Base-by-base conservation (phyloP, 129 eudicot genomes). In the Glebionis coronaria region DNA sequence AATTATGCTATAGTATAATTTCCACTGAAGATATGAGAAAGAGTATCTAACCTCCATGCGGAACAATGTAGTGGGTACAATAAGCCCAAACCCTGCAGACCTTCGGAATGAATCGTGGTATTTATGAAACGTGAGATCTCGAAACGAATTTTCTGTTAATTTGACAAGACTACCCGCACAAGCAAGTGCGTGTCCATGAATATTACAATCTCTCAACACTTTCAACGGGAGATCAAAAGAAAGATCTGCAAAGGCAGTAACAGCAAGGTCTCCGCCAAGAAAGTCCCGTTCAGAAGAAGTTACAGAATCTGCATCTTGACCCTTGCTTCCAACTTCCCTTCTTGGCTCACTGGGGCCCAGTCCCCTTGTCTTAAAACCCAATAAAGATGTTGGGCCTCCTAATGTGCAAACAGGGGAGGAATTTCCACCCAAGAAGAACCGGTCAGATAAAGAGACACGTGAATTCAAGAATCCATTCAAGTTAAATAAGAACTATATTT, bases 221-320 rank as follows among this genome's bases (percentile, higher is more conserved):
- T 65, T 86, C 73, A 92, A 58, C 0, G 98, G 98, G 11, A 92
- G 85, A 77, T 92, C 96, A 79, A 92, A 92, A 20, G 98, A 92
- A 61, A 92, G 81, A 68, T 92, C 98, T 9, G 90, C 96, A 80
- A 92, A 92, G 12, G 84, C 95, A 44, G 96, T 83, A 12, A 89
- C 69, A 31, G 96, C 96, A 70, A 92, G 91, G 78, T 88, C 98
- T 21, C 98, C 98, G 31, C 96, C 96, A 62, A 92, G 75, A 76
- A 58, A 86, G 69, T 92, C 95, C n/a, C 82, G 31, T 68, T 69
- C 91, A 59, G 79, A 42, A 76, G 77, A 35, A 60, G 74, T 50
- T 56, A 73, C 82, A 15, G 81, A 74, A 57, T 35, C 67, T 57
- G 65, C 79, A 67, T 50, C 65, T 60, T 59, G 45, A 44, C 79